Conservation (phyloP, 805 yeast genomes). For the Lachancea thermotolerans region DNA sequence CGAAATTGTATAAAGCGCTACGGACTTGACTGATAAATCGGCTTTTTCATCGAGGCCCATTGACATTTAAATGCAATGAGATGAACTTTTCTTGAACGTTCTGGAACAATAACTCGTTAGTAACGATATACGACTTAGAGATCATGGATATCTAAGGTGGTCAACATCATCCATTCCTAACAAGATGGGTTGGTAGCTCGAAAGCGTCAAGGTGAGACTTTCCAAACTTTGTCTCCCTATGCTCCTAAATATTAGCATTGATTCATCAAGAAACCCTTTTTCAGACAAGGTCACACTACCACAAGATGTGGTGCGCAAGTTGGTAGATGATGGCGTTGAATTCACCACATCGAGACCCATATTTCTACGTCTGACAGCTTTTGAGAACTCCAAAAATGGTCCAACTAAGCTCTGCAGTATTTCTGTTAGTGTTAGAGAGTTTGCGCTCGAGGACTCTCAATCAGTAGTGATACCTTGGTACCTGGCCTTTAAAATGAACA, state of each 20-base stretch:
- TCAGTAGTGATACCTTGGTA: constrained; percentile 1
- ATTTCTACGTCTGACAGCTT: not conserved
- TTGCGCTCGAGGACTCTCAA: constrained; percentile 1
- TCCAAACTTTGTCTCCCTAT: not conserved
- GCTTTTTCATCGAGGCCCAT: too few species aligned
- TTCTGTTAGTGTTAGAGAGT: constrained; percentile 5
- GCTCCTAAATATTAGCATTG: not conserved
- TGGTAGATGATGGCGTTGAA: not conserved
- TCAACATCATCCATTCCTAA: too few species aligned
- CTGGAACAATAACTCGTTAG: not conserved
- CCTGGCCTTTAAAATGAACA: not conserved
- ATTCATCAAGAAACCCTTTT: not conserved
- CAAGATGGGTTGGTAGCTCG: not conserved
- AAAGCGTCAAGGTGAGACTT: not conserved
- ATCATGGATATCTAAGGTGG: too few species aligned
- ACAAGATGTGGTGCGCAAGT: not conserved
- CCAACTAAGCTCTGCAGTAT: not conserved
- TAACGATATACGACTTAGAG: too few species aligned
- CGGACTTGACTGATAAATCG: too few species aligned
- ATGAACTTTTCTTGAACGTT: not conserved
- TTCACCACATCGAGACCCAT: constrained; percentile 3
- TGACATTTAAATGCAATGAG: not conserved
- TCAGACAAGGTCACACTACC: constrained; percentile 6
- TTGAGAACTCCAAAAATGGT: not conserved
- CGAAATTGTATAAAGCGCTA: constrained; percentile 1